A percentile compares a stretch with the other conserved stretches of the same genome.
phyloP scores from a whole-genome alignment of 140 eudicot genomes.

The Flaveria floridana region DNA sequence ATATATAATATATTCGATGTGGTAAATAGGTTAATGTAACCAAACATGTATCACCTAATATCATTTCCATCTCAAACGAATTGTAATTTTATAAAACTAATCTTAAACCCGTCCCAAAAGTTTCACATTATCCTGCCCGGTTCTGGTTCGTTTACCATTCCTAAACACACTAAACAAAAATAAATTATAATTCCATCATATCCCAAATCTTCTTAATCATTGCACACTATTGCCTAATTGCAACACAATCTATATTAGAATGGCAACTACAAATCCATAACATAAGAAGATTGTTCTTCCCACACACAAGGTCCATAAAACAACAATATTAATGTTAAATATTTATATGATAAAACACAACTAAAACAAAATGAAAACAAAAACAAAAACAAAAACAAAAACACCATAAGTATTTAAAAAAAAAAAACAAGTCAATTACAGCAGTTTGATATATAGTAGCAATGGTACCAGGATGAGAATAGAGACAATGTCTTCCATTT shows the following conservation, averaged over 20 bases:
- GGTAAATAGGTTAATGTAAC: background rate
- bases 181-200: background rate
- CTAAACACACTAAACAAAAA: background rate
- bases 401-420: slow-evolving; percentile 4
- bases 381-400: slow-evolving; percentile 14
- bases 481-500: slow-evolving; percentile 18
- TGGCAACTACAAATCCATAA: background rate
- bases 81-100: background rate
- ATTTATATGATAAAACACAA: slow-evolving; percentile 24
- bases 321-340: slow-evolving; percentile 17
- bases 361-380: slow-evolving; percentile 10
- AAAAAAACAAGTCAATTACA: slow-evolving; percentile 15
- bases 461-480: slow-evolving; percentile 27
- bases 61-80: too few relatives aligned
- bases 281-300: background rate
- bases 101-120: background rate
- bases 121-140: background rate
- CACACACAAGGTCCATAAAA: slow-evolving; percentile 17
- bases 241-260: slow-evolving; percentile 11
- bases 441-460: slow-evolving; percentile 30
- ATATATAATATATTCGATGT: too few relatives aligned
- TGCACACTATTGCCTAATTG: slow-evolving; percentile 13
- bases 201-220: background rate
- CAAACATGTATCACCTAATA: background rate
- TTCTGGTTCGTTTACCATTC: background rate